These are phyloP conservation scores for Leishmania amazonensis DNA, from an alignment of 208 protist species.

Conservation along the genomic window DNA sequence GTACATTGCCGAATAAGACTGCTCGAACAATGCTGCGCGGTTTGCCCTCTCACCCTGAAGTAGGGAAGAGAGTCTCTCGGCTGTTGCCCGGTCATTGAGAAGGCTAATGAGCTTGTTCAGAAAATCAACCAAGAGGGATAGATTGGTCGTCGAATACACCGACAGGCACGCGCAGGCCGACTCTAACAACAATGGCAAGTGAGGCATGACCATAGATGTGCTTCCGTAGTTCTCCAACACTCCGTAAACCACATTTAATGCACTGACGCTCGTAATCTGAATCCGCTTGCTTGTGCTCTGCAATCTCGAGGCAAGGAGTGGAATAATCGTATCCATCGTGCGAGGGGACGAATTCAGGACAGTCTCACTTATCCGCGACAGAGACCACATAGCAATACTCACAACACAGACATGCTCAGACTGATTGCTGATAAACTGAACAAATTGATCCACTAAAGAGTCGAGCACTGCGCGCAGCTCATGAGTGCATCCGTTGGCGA, in stretches of 20 bases:
- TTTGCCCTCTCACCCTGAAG: constrained; percentile 50
- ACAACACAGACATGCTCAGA: constrained; percentile 79
- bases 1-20: constrained; percentile 63
- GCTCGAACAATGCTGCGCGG: constrained; percentile 60
- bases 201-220: constrained; percentile 16
- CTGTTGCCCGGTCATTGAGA: constrained; percentile 21
- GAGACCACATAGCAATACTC: constrained; percentile 85
- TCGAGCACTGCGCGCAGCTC: constrained; percentile 48
- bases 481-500: constrained; percentile 59
- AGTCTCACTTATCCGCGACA: constrained; percentile 69
- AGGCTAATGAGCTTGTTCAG: constrained; percentile 33
- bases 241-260: constrained; percentile 51
- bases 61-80: constrained; percentile 29
- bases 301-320: constrained; percentile 48
- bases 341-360: constrained; percentile 32
- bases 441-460: constrained; percentile 49
- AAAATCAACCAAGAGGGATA: constrained; percentile 72
- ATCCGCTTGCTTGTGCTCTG: constrained; percentile 82
- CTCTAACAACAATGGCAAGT: constrained; percentile 40
- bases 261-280: constrained; percentile 69
- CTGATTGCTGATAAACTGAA: constrained; percentile 41
- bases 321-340: constrained; percentile 40
- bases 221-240: constrained; percentile 45
- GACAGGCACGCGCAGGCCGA: constrained; percentile 55
- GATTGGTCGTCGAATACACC: constrained; percentile 76